phyloP scores from a whole-genome alignment of 192 early-diverging fungal genomes.

The Kickxella alabastrina region DNA sequence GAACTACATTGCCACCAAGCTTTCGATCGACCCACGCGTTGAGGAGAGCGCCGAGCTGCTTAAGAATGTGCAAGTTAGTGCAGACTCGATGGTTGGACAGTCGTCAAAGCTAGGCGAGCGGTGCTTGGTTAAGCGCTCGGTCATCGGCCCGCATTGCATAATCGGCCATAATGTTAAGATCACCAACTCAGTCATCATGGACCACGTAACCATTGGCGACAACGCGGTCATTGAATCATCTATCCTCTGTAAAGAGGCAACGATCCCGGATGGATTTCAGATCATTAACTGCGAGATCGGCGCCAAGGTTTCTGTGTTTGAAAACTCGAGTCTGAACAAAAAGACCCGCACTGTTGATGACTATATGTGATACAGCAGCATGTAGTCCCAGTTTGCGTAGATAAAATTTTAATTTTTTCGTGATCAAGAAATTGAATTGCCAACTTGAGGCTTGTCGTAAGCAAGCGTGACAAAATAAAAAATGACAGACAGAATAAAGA shows the following conservation, averaged over 20 bases:
- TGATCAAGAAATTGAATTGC: too few species aligned
- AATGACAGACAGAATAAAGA: too few species aligned
- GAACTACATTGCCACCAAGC: conserved; percentile 66
- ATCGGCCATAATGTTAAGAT: conserved; percentile 98
- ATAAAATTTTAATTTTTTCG: too few species aligned
- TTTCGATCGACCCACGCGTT: conserved; percentile 55
- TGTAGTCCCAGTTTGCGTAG: not conserved
- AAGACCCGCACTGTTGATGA: conserved; percentile 15
- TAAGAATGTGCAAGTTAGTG: conserved; percentile 71
- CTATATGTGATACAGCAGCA: not conserved
- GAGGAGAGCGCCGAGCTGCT: conserved; percentile 66
- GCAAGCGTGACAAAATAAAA: too few species aligned
- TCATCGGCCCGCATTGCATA: conserved; percentile 88
- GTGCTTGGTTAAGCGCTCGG: conserved; percentile 89
- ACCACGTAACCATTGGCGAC: conserved; percentile 90
- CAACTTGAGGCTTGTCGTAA: too few species aligned
- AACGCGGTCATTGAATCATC: conserved; percentile 86
- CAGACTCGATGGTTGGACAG: conserved; percentile 88
- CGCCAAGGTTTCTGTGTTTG: conserved; percentile 12
- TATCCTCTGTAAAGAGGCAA: conserved; percentile 78
- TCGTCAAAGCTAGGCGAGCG: conserved; percentile 86
- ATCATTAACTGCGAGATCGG: conserved; percentile 84
- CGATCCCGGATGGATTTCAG: conserved; percentile 66
- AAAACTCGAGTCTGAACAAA: conserved; percentile 15
- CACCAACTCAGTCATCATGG: conserved; percentile 93